Evolutionary conservation across 805 yeast species (phyloP).

Genomic region (Phaffomyces opuntiae): DNA sequence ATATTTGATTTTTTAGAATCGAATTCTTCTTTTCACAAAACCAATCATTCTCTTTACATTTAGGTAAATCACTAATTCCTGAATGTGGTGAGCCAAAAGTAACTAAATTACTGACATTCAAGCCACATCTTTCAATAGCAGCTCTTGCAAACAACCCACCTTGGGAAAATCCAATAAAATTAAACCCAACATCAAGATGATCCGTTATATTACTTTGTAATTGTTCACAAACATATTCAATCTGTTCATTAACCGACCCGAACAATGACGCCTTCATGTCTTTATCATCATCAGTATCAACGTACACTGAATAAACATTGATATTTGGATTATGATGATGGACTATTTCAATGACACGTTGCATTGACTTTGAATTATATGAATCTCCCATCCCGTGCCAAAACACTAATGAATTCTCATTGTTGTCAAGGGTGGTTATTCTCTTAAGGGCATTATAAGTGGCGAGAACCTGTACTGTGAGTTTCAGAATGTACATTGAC

Average conservation of each 20-base stretch:
- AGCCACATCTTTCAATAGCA: constrained; percentile 49
- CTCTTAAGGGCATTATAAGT: constrained; percentile 15
- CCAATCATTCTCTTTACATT: constrained; percentile 50
- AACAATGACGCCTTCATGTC: constrained; percentile 52
- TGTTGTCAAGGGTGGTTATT: constrained; percentile 8
- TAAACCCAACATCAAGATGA: constrained; percentile 49
- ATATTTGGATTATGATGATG: constrained; percentile 40
- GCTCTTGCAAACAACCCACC: constrained; percentile 79
- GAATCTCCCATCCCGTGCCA: constrained; percentile 88
- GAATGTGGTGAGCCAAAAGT: constrained; percentile 82
- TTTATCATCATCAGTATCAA: constrained; percentile 39
- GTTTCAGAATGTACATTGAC: constrained; percentile 14
- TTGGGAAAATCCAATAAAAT: constrained; percentile 75
- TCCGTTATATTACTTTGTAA: constrained; percentile 30
- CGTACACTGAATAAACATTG: constrained; percentile 44
- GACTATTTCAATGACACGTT: constrained; percentile 36
- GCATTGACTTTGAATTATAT: constrained; percentile 55
- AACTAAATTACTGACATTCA: constrained; percentile 43
- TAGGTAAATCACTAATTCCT: constrained; percentile 65
- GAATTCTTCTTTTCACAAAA: constrained; percentile 49
- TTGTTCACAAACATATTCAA: constrained; percentile 49
- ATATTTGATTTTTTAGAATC: constrained; percentile 51
- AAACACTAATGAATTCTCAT: constrained; percentile 46
- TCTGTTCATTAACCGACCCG: constrained; percentile 52
- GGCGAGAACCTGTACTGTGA: constrained; percentile 13